A percentile compares a stretch with the other conserved stretches of the same genome.
These are phyloP conservation scores for Wickerhamomyces alni DNA, from an alignment of 805 yeast genomes.

Conservation along the genomic window DNA sequence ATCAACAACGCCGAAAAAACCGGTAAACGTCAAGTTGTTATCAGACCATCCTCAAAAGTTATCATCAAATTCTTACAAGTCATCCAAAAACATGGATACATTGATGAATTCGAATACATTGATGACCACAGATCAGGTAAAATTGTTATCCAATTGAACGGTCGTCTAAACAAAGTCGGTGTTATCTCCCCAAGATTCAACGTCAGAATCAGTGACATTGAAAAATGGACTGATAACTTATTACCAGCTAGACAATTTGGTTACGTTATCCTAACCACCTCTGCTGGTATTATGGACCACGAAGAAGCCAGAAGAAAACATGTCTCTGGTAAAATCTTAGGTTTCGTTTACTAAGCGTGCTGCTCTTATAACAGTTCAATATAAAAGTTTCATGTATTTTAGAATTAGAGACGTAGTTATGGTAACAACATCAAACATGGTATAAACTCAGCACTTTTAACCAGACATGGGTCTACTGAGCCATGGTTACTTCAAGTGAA, in stretches of 20 bases:
- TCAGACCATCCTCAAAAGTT: conserved; percentile 98
- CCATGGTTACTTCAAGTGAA: too few relatives aligned
- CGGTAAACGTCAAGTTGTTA: conserved; percentile 97
- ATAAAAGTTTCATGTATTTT: conserved; percentile 12
- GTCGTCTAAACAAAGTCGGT: conserved; percentile 98
- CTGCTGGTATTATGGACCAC: conserved; percentile 99
- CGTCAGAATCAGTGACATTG: conserved; percentile 91
- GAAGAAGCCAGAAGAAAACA: conserved; percentile 99
- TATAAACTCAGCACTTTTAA: too few relatives aligned
- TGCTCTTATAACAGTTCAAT: background rate
- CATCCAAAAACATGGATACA: conserved; percentile 98
- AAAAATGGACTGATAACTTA: conserved; percentile 97
- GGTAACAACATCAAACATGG: too few relatives aligned
- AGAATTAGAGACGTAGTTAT: too few relatives aligned
- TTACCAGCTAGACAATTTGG: conserved; percentile 99
- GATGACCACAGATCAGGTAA: conserved; percentile 99
- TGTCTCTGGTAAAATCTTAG: conserved; percentile 98
- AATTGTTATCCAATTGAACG: conserved; percentile 94
- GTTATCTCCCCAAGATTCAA: conserved; percentile 98
- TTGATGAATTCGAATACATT: conserved; percentile 96
- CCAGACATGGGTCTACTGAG: too few relatives aligned
- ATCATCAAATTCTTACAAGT: conserved; percentile 94
- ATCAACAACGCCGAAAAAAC: conserved; percentile 99
- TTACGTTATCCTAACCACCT: conserved; percentile 94
- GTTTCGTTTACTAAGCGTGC: conserved; percentile 78